A percentile compares a stretch with the other conserved stretches of the same genome.
Conservation (phyloP, 352 stramenopile species). For the Phytopythium kandeliae region DNA sequence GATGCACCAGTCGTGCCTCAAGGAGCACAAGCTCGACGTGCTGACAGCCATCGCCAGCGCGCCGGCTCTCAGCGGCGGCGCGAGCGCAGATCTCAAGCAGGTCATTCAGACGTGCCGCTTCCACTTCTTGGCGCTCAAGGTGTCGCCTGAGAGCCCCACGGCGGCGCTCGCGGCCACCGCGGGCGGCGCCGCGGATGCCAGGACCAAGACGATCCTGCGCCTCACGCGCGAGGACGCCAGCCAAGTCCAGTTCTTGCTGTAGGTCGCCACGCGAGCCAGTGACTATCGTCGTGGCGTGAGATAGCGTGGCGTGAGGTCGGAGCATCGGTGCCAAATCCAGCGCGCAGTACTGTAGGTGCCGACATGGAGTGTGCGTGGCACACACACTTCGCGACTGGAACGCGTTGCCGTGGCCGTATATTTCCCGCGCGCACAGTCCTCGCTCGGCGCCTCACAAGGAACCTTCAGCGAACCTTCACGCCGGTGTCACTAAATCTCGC, state of each 20-base stretch:
- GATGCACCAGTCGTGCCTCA: constrained; percentile 85
- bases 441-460: constrained; percentile 2
- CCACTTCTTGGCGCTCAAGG: constrained; percentile 60
- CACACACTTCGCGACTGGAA: background rate
- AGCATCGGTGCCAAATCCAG: too few species aligned
- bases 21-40: constrained; percentile 70
- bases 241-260: constrained; percentile 79
- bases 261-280: constrained; percentile 3
- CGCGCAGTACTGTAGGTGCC: too few species aligned
- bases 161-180: background rate
- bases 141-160: constrained; percentile 17
- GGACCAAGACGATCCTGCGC: constrained; percentile 46
- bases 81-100: constrained; percentile 64
- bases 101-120: constrained; percentile 85
- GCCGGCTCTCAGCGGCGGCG: constrained; percentile 44
- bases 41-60: constrained; percentile 36
- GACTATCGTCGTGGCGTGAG: too few species aligned
- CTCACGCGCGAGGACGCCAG: constrained; percentile 76
- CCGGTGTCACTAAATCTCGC: background rate
- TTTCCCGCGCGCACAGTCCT: background rate
- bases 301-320: too few species aligned
- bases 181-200: constrained; percentile 6
- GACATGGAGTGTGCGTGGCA: too few species aligned
- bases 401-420: constrained; percentile 5
- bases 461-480: constrained; percentile 16